Evolutionary conservation across 495 filamentous ascomycete genomes (phyloP), one percentile per base, ranked within the genome.

Genomic region (Aspergillus bertholletiae): DNA sequence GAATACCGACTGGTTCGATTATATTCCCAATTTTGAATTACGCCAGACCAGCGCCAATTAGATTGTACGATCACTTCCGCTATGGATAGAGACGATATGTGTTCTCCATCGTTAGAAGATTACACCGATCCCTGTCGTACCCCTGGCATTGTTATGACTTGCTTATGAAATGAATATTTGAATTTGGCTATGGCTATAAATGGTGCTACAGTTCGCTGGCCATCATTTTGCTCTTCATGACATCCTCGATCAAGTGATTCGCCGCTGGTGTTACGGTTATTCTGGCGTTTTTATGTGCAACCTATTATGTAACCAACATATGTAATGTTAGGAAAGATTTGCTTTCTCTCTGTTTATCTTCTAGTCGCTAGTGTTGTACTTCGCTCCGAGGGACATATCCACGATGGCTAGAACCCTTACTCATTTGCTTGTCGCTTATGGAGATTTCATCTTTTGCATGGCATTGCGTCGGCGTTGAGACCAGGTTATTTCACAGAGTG

Each of bases 1-100:
- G 32, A 73, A 76, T 20, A 81, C 62, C 20, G 85, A 86, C 47
- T 89, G 85, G 84, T 98, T 98, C 60, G 85, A 96, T 54, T 80
- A 89, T 59, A 71, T 90, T 30, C 89, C 86, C 5, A 75, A 89
- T 51, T 96, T 90, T 67, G 80, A 88, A 70, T 76, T 92, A 35
- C 74, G 77, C 54, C 80, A 77, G 63, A 81, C 86, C 27, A 66
- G 48, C 18, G 43, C 53, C 15, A 51, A 58, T 46, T 60, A 55
- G 37, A 49, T 39, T 18, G 12, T 15, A n/a, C n/a, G n/a, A n/a
- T n/a, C n/a, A 17, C 32, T 12, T 39, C 48, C 13, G 7, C 3
- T 12, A 30, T 22, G 6, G 3, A 40, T 51, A 22, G 18, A 35
- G 18, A 39, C 17, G 2, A 18, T 13, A 26, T 4, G 48, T 22